Percentiles rank a stretch among this genome's conserved stretches.
These are phyloP conservation scores for Cutaneotrichosporon daszewskae DNA, from an alignment of 1,284 basidiomycete genomes.

Conservation along the genomic window DNA sequence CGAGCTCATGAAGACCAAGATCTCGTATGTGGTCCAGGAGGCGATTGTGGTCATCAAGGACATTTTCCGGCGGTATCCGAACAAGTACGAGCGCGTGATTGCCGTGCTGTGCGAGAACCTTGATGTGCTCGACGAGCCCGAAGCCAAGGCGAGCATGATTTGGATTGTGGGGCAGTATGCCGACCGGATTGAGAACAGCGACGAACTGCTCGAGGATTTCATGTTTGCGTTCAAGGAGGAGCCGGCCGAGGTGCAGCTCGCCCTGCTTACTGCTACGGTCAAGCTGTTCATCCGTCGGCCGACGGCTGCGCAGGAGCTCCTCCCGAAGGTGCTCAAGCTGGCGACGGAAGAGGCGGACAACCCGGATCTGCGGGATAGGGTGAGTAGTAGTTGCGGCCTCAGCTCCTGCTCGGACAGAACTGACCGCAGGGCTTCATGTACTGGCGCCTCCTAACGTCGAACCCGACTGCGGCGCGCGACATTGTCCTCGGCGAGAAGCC, in stretches of 20 bases:
- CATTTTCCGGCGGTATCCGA: conserved; percentile 97
- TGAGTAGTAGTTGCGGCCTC: conserved; percentile 20
- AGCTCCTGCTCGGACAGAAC: not conserved
- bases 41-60: conserved; percentile 99
- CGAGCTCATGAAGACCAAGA: conserved; percentile 83
- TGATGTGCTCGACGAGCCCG: conserved; percentile 94
- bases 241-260: conserved; percentile 86
- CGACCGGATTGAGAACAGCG: conserved; percentile 92
- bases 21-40: conserved; percentile 97
- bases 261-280: conserved; percentile 90
- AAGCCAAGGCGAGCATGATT: conserved; percentile 94
- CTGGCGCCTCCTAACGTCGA: conserved; percentile 93
- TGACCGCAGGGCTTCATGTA: conserved; percentile 77
- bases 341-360: conserved; percentile 97
- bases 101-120: conserved; percentile 90
- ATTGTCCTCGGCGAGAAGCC: conserved; percentile 95
- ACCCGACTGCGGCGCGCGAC: conserved; percentile 79
- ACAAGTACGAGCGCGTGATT: conserved; percentile 93
- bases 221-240: conserved; percentile 91
- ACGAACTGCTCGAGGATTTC: conserved; percentile 83
- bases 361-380: conserved; percentile 82
- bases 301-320: conserved; percentile 79
- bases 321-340: conserved; percentile 82
- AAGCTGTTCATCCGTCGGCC: conserved; percentile 95
- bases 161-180: conserved; percentile 99